Conservation (phyloP, 2,329 filamentous ascomycete species). For the Phialemonium atrogriseum region DNA sequence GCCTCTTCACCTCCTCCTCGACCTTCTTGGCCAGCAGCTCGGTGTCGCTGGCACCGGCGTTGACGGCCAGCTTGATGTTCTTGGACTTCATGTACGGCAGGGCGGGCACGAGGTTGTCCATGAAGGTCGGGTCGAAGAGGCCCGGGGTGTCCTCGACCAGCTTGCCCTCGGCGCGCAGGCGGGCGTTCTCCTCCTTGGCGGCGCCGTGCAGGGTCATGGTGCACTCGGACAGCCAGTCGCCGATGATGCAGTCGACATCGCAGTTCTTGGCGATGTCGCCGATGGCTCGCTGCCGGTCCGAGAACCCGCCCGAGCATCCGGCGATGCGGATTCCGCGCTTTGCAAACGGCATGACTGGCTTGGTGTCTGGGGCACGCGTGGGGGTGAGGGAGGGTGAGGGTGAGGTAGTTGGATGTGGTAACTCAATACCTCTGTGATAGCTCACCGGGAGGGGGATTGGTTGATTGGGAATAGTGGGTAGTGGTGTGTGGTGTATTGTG, state of each 20-base stretch:
- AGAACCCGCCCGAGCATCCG: constrained; percentile 33
- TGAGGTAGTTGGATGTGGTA: too few species aligned
- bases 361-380: too few species aligned
- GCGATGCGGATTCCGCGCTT: constrained; percentile 31
- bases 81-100: constrained; percentile 15
- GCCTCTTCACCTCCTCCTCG: constrained; percentile 10
- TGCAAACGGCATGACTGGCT: constrained; percentile 15
- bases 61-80: constrained; percentile 22
- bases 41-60: constrained; percentile 23
- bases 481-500: too few species aligned
- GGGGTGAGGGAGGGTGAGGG: too few species aligned
- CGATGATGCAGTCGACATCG: constrained; percentile 22
- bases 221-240: constrained; percentile 22
- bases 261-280: constrained; percentile 28
- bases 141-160: constrained; percentile 11
- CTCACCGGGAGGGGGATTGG: too few species aligned
- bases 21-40: constrained; percentile 11
- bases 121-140: constrained; percentile 21
- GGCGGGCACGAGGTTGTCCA: constrained; percentile 22
- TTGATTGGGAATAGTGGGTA: too few species aligned
- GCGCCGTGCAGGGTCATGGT: constrained; percentile 23
- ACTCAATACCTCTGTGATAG: too few species aligned
- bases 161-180: constrained; percentile 12
- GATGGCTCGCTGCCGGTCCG: constrained; percentile 32
- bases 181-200: constrained; percentile 16